Conservation (phyloP, 2,329 filamentous ascomycete genomes). For the Botrytis paeoniae region DNA sequence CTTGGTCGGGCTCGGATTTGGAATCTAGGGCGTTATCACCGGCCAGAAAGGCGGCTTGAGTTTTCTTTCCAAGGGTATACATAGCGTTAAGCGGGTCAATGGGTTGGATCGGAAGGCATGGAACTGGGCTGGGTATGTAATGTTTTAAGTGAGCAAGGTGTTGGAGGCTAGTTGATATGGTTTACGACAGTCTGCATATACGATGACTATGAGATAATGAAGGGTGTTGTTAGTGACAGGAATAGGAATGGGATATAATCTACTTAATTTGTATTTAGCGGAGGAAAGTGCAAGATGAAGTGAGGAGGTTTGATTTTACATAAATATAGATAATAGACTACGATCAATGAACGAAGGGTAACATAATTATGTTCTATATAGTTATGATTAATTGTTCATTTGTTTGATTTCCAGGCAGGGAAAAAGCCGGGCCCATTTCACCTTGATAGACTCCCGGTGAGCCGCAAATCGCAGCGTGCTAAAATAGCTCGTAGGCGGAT, state of each 20-base stretch:
- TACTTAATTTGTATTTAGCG: slow-evolving; percentile 8
- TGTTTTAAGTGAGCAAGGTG: background rate
- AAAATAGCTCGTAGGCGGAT: background rate
- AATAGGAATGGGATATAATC: background rate
- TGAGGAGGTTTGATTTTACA: background rate
- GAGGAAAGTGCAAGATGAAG: background rate
- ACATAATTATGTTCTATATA: background rate
- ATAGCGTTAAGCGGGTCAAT: background rate
- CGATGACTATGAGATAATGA: background rate
- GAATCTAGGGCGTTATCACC: slow-evolving; percentile 13
- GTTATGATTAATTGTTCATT: background rate
- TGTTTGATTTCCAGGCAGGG: background rate
- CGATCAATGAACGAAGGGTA: background rate
- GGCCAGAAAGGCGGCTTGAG: slow-evolving; percentile 12
- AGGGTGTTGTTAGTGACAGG: background rate
- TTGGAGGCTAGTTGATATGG: background rate
- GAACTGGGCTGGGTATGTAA: background rate
- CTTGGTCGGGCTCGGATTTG: slow-evolving; percentile 23
- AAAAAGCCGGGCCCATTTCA: background rate
- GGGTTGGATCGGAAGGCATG: background rate
- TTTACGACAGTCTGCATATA: background rate
- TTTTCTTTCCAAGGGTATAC: background rate
- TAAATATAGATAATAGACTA: slow-evolving; percentile 1
- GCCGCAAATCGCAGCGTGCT: background rate
- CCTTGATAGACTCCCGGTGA: background rate